phyloP scores from a whole-genome alignment of 805 yeast genomes.

The Dipodascopsis uninucleata region DNA sequence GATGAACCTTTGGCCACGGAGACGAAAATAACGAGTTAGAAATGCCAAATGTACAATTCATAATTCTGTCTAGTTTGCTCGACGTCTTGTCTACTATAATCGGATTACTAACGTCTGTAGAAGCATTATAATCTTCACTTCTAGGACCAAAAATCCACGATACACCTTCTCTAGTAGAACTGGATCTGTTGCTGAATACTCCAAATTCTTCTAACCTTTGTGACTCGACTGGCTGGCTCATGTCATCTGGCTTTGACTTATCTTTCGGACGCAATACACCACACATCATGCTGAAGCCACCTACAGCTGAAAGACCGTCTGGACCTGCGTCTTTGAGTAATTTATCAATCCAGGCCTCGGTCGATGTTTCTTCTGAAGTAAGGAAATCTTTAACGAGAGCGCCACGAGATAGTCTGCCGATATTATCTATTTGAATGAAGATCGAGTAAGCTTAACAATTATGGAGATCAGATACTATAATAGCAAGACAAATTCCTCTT shows the following conservation, averaged over 20 bases:
- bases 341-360: constrained; percentile 47
- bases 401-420: constrained; percentile 49
- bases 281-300: constrained; percentile 62
- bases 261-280: constrained; percentile 44
- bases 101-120: constrained; percentile 28
- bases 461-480: too few relatives aligned
- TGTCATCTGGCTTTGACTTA: neutral
- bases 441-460: too few relatives aligned
- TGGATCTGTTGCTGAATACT: constrained; percentile 33
- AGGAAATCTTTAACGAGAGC: constrained; percentile 48
- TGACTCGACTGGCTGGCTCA: constrained; percentile 1
- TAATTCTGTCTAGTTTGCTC: constrained; percentile 8
- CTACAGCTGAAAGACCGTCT: constrained; percentile 41
- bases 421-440: constrained; percentile 4
- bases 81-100: neutral
- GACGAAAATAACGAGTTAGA: constrained; percentile 63
- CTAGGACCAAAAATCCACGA: constrained; percentile 18
- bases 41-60: constrained; percentile 48
- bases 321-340: constrained; percentile 32
- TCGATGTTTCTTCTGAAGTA: constrained; percentile 33
- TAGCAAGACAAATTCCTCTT: too few relatives aligned
- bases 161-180: constrained; percentile 13
- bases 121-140: neutral
- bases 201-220: constrained; percentile 25
- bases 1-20: constrained; percentile 71